phyloP scores from a whole-genome alignment of 192 early-diverging fungal species.

The Coemansia sp. region DNA sequence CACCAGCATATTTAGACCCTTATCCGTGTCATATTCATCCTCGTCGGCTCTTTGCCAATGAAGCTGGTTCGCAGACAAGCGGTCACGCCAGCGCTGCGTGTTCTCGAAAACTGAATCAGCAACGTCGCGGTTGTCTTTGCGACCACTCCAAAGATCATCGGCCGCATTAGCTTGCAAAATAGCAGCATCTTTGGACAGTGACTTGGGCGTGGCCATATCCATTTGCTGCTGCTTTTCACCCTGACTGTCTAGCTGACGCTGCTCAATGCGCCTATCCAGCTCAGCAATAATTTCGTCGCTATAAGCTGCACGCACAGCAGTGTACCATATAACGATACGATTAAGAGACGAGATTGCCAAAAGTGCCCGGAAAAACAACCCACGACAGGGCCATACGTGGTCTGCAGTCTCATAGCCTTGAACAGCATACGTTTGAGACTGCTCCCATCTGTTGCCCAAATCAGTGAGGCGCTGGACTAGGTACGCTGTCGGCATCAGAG shows the following conservation, averaged over 20 bases:
- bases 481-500: constrained; percentile 35
- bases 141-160: too few species aligned
- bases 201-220: constrained; percentile 1
- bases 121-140: too few species aligned
- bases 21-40: constrained; percentile 8
- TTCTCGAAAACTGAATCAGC: too few species aligned
- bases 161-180: too few species aligned
- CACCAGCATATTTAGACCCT: constrained; percentile 36
- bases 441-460: constrained; percentile 35
- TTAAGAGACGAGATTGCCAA: constrained; percentile 48
- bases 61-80: background rate
- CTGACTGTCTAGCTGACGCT: background rate
- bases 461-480: constrained; percentile 27
- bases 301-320: constrained; percentile 30
- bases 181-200: too few species aligned
- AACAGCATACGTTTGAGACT: constrained; percentile 3
- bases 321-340: constrained; percentile 42
- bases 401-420: background rate
- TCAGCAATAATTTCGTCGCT: constrained; percentile 32
- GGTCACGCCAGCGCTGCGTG: background rate
- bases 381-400: constrained; percentile 45
- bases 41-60: background rate
- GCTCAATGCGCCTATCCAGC: constrained; percentile 16
- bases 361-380: constrained; percentile 33
- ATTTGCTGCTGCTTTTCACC: background rate